Evolutionary conservation across 1,139 yeast species (phyloP), one percentile per base, ranked within the genome.

Genomic region (Geotrichum cucujoidarum): DNA sequence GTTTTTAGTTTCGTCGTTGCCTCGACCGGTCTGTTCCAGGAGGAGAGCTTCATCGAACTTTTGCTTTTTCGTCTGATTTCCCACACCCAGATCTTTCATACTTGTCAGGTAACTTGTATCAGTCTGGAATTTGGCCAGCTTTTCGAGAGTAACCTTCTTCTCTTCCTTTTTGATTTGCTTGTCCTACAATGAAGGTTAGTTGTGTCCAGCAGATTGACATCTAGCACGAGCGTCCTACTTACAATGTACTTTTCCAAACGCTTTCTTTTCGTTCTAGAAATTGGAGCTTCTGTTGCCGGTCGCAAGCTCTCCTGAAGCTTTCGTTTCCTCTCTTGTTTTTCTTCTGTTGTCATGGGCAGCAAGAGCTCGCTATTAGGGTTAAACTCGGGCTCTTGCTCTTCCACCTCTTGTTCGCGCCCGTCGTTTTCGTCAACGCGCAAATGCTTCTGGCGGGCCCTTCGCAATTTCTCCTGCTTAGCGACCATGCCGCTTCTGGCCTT

Each of bases 111-210:
- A 59, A 0, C 80, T 68, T 0, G 95, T 80, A 60, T 90, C 95
- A 39, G 90, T 75, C 29, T 57, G 57, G 13, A 68, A 58, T 54
- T 81, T 79, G 1, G 95, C 81, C 40, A 92, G 73, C 62, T 89
- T 90, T 52, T 82, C 81, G 40, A 92, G 71, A 50, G 92, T 71
- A 3, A 76, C 76, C 57, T 84, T 86, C 67, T 86, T 87, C 67
- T 92, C 97, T 63, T 90, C 95, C 63, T 95, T 76, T 57, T 85
- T 84, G 55, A 92, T 66, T 65, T 92, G 97, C 66, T 85, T 95
- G 53, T 89, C 96, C 66, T 60, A 47, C 31, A 83, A 81, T 60
- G 6, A 16, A 27, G 7, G 16, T 27, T 30, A 38, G 38, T 17
- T 11, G 16, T 10, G n/a, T 18, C 21, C 16, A 2, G 21, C 6